Conservation (phyloP, 345 rosid species). For the Linum usitatissimum region DNA sequence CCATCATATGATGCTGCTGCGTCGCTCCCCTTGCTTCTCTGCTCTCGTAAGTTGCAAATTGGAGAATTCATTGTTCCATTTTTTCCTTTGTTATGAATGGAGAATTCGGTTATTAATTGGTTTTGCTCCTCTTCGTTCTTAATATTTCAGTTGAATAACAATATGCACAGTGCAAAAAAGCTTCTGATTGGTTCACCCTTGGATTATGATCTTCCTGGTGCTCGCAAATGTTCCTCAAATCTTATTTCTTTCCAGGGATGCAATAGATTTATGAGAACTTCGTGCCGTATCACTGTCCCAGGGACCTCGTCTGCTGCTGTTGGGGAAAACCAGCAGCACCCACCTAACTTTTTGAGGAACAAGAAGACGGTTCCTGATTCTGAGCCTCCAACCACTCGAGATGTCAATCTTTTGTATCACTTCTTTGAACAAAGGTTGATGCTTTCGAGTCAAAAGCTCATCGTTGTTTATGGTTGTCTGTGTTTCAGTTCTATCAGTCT, state of each 20-base stretch:
- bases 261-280: constrained; percentile 37
- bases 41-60: not conserved
- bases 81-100: not conserved
- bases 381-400: constrained; percentile 56
- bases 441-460: not conserved
- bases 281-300: constrained; percentile 44
- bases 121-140: not conserved
- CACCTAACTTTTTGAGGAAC: constrained; percentile 33
- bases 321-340: constrained; percentile 15
- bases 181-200: not conserved
- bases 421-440: constrained; percentile 59
- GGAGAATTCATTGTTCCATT: not conserved
- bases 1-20: not conserved
- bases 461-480: not conserved
- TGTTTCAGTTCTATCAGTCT: not conserved
- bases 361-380: constrained; percentile 67
- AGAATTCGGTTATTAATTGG: not conserved
- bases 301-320: constrained; percentile 27
- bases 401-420: constrained; percentile 44
- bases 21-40: not conserved
- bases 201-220: not conserved
- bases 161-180: not conserved
- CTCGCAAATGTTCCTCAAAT: constrained; percentile 24
- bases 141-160: not conserved
- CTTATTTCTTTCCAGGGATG: constrained; percentile 18